Evolutionary conservation across 257 asterid species (phyloP).

Genomic region (Capsicum baccatum): DNA sequence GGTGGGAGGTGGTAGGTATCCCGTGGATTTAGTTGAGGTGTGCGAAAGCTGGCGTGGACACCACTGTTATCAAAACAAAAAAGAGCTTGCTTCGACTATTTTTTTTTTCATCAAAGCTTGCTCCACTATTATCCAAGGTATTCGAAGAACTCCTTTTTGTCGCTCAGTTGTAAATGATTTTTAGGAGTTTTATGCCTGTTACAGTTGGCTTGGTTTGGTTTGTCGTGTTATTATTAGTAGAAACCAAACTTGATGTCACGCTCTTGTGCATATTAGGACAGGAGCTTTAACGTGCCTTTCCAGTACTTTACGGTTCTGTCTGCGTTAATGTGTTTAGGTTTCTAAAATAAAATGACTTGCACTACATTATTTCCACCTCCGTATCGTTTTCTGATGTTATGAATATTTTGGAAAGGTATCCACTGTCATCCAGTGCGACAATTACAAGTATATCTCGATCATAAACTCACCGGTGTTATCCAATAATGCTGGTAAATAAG

Average conservation of each 20-base stretch:
- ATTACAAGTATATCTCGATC: neutral
- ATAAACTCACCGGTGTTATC: neutral
- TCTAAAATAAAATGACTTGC: slow-evolving; percentile 5
- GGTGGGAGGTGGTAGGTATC: too few species aligned
- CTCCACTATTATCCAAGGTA: neutral
- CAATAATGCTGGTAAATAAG: slow-evolving; percentile 19
- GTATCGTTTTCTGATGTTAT: neutral
- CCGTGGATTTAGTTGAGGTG: too few species aligned
- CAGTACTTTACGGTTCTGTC: neutral
- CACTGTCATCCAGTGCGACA: neutral
- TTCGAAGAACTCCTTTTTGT: neutral
- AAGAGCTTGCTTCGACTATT: neutral
- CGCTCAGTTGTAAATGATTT: neutral
- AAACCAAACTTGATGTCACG: neutral
- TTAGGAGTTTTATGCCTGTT: neutral
- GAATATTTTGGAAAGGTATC: neutral
- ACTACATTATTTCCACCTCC: neutral
- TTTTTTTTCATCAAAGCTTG: too few species aligned
- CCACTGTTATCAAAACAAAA: too few species aligned
- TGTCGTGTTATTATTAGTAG: neutral
- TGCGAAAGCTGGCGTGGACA: too few species aligned
- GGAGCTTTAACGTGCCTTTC: neutral
- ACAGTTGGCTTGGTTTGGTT: neutral
- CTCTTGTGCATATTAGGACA: neutral
- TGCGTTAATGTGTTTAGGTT: slow-evolving; percentile 1